phyloP scores from a whole-genome alignment of 2,329 filamentous ascomycete species.

The Sporothrix brunneoviolacea region DNA sequence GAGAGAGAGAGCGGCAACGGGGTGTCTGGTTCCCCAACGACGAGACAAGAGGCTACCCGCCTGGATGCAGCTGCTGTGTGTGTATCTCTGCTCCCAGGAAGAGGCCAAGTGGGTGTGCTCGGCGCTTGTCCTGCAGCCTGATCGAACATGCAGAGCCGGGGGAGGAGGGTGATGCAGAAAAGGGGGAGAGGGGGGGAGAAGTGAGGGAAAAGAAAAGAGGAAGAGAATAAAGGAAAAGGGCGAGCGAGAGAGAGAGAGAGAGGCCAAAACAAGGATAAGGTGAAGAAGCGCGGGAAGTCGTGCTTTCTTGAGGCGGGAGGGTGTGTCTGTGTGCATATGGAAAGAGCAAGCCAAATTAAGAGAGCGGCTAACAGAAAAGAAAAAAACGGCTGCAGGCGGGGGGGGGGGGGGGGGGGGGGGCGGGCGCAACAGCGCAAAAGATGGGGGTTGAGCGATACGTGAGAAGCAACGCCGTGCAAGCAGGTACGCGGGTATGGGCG shows the following conservation, averaged over 20 bases:
- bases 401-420: neutral
- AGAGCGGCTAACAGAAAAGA: conserved; percentile 11
- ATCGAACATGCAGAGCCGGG: conserved; percentile 17
- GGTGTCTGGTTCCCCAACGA: neutral
- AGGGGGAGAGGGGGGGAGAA: neutral
- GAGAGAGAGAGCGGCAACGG: neutral
- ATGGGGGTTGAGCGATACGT: neutral
- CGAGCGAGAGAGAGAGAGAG: conserved; percentile 1
- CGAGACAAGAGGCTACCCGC: conserved; percentile 21
- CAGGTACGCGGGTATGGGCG: neutral
- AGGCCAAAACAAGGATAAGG: neutral
- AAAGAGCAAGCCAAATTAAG: conserved; percentile 8
- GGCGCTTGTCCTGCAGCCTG: conserved; percentile 32
- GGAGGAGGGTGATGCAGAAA: conserved; percentile 6
- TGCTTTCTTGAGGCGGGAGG: conserved; percentile 4
- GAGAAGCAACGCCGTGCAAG: neutral
- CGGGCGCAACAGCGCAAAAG: too few species aligned
- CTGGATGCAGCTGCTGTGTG: conserved; percentile 12
- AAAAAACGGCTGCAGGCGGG: neutral
- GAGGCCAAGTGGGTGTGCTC: conserved; percentile 21
- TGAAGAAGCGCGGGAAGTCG: conserved; percentile 5
- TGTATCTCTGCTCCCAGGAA: neutral
- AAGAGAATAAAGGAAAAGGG: conserved; percentile 7
- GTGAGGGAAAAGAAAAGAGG: neutral
- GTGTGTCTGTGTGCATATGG: neutral